phyloP scores from a whole-genome alignment of 1,139 yeast genomes.

The Meyerozyma carpophila region DNA sequence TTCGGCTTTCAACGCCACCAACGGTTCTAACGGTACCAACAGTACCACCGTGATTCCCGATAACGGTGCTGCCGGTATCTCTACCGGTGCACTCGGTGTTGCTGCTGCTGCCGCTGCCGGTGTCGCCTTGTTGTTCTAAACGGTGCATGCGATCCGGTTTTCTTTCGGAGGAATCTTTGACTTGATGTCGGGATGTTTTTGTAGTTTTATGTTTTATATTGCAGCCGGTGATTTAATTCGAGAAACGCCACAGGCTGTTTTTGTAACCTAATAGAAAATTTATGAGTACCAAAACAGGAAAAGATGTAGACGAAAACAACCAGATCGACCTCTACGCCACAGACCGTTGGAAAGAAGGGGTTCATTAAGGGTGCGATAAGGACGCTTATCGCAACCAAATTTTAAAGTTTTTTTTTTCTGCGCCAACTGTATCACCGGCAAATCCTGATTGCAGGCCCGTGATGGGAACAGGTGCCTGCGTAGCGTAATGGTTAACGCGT shows the following conservation, averaged over 20 bases:
- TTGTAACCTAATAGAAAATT: neutral
- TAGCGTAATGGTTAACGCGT: slow-evolving; percentile 18
- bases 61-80: slow-evolving; percentile 13
- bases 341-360: too few relatives aligned
- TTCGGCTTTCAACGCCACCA: slow-evolving; percentile 37
- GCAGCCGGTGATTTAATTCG: neutral
- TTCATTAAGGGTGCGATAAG: too few relatives aligned
- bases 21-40: slow-evolving; percentile 17
- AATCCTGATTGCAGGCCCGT: neutral
- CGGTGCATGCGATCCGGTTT: too few relatives aligned
- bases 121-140: slow-evolving; percentile 15
- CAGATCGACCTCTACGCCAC: too few relatives aligned
- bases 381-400: too few relatives aligned
- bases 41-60: slow-evolving; percentile 16
- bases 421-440: neutral
- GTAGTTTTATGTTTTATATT: neutral
- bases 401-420: too few relatives aligned
- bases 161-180: neutral
- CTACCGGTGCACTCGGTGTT: slow-evolving; percentile 11
- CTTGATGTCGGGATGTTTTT: neutral
- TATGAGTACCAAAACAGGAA: neutral
- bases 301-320: too few relatives aligned
- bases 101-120: slow-evolving; percentile 15
- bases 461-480: neutral
- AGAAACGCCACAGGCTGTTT: neutral